Percentiles rank a stretch among this genome's conserved stretches.
Conservation (phyloP, 2,329 filamentous ascomycete species). For the Spiromastix sp. region DNA sequence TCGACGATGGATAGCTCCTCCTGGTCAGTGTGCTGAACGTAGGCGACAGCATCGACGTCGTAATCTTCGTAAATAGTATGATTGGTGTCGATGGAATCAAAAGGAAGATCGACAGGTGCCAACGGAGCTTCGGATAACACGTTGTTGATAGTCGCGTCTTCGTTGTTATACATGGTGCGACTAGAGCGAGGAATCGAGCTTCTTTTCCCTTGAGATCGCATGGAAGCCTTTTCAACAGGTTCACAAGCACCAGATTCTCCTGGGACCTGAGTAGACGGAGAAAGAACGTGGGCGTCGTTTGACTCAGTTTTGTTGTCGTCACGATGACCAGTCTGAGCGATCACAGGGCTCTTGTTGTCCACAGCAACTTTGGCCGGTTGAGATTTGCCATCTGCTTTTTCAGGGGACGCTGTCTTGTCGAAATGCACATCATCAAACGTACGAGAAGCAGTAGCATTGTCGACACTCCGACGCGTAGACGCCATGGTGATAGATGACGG, state of each 20-base stretch:
- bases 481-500: no score
- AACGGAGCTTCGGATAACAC: no score
- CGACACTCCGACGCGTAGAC: no score
- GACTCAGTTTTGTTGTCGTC: slow-evolving; percentile 4
- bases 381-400: no score
- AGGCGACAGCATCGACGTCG: background rate
- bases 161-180: slow-evolving; percentile 8
- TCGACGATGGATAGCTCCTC: background rate
- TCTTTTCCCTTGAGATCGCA: slow-evolving; percentile 6
- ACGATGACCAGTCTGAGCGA: slow-evolving; percentile 1
- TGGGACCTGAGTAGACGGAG: slow-evolving; percentile 5
- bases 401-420: no score
- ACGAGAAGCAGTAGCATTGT: no score
- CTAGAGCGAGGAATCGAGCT: slow-evolving; percentile 12
- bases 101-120: no score
- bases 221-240: background rate
- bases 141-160: background rate
- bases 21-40: no score
- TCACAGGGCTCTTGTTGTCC: background rate
- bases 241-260: slow-evolving; percentile 1
- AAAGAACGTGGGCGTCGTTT: slow-evolving; percentile 11
- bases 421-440: no score
- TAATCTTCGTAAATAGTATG: slow-evolving; percentile 2
- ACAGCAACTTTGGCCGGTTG: background rate
- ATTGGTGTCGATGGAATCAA: no score